A percentile compares a stretch with the other conserved stretches of the same genome.
These are phyloP conservation scores for Gypsophila paniculata DNA, from an alignment of 179 eudicot genomes.

Conservation along the genomic window DNA sequence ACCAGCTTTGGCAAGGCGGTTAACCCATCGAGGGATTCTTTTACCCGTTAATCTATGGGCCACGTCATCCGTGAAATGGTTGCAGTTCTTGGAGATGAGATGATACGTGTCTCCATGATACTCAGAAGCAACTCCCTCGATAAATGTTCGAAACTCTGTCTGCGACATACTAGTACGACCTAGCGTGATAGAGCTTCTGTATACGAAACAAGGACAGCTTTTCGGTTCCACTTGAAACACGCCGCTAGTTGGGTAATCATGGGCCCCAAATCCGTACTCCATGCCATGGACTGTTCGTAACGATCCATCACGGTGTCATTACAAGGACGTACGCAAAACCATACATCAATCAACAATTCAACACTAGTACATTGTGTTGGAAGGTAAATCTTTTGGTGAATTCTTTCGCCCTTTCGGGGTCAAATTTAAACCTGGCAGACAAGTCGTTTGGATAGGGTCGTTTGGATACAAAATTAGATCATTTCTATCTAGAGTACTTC, in stretches of 20 bases:
- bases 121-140: conserved; percentile 68
- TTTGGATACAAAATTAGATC: too few species aligned
- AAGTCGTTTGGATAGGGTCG: too few species aligned
- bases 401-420: not conserved
- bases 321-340: not conserved
- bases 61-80: conserved; percentile 71
- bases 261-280: conserved; percentile 99
- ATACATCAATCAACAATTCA: not conserved
- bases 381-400: not conserved
- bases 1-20: conserved; percentile 71
- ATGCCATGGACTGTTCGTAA: conserved; percentile 62
- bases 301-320: conserved; percentile 4
- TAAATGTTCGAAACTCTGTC: conserved; percentile 65
- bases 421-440: not conserved
- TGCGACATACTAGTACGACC: conserved; percentile 64
- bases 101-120: conserved; percentile 93
- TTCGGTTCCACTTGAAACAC: conserved; percentile 96
- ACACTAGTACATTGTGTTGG: not conserved
- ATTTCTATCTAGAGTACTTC: too few species aligned
- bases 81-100: conserved; percentile 73
- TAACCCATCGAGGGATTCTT: conserved; percentile 77
- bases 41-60: conserved; percentile 49
- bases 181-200: conserved; percentile 63
- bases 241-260: conserved; percentile 82
- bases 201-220: conserved; percentile 88